Percentiles rank a stretch among this genome's conserved stretches.
Evolutionary conservation across 176 grass and related monocot genomes (phyloP).

Genomic region (Ensete glaucum): DNA sequence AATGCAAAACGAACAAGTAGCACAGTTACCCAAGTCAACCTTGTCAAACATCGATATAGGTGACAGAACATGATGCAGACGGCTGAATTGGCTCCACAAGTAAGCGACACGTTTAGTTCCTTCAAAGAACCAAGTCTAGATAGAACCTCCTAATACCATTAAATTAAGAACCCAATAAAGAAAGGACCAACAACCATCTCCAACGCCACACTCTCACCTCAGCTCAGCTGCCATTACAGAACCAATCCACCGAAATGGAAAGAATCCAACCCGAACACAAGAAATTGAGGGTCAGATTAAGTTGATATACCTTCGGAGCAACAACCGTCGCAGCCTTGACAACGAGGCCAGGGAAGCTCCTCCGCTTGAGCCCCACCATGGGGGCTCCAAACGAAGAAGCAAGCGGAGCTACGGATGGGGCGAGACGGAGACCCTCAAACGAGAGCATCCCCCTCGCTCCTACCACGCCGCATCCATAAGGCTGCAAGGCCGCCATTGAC

Average conservation of each 20-base stretch:
- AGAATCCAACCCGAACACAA: not conserved
- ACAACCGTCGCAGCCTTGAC: not conserved
- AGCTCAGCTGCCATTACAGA: not conserved
- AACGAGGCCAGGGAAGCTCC: conserved; percentile 6
- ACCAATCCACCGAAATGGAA: not conserved
- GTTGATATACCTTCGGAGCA: not conserved
- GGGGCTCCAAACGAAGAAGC: conserved; percentile 3
- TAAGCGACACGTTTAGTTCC: too few species aligned
- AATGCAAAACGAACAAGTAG: too few species aligned
- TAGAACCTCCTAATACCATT: too few species aligned
- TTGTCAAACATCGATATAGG: too few species aligned
- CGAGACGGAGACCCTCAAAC: conserved; percentile 27
- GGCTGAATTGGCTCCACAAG: too few species aligned
- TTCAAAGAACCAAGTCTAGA: too few species aligned
- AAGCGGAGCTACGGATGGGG: not conserved
- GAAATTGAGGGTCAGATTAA: not conserved
- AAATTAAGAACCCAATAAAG: too few species aligned
- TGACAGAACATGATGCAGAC: too few species aligned
- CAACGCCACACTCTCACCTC: too few species aligned
- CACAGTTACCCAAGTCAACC: too few species aligned
- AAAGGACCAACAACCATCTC: too few species aligned
- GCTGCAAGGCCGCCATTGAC: not conserved
- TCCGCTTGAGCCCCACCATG: not conserved
- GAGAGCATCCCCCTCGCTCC: conserved; percentile 17
- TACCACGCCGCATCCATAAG: not conserved